These are phyloP conservation scores for Acer campestre DNA, from an alignment of 345 rosid species.

Conservation along the genomic window DNA sequence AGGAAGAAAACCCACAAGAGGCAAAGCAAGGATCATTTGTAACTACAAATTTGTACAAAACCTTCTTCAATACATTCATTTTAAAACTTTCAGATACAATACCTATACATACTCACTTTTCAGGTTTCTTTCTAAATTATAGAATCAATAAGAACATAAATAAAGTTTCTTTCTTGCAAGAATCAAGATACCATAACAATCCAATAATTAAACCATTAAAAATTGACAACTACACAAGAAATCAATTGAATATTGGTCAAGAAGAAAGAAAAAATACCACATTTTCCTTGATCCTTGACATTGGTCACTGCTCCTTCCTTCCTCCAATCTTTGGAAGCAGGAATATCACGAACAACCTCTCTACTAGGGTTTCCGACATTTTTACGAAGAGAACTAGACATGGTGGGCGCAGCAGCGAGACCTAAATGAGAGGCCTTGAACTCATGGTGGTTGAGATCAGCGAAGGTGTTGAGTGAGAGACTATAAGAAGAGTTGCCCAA, in stretches of 20 bases:
- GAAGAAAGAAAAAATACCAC: slow-evolving; percentile 44
- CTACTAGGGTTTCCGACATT: slow-evolving; percentile 13
- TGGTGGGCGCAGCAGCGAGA: slow-evolving; percentile 42
- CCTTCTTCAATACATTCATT: background rate
- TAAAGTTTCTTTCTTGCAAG: background rate
- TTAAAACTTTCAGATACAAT: too few species aligned
- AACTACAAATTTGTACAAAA: background rate
- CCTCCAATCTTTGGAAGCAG: slow-evolving; percentile 81
- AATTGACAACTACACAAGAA: background rate
- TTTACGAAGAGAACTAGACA: slow-evolving; percentile 4
- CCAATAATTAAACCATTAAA: too few species aligned
- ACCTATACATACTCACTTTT: too few species aligned
- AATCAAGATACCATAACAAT: background rate
- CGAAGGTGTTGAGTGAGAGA: slow-evolving; percentile 73
- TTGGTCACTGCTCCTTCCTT: slow-evolving; percentile 70
- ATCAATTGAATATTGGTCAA: background rate
- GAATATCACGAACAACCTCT: slow-evolving; percentile 35
- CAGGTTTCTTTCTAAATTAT: too few species aligned
- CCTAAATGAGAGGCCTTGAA: slow-evolving; percentile 78
- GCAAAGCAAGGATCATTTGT: too few species aligned
- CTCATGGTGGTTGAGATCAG: slow-evolving; percentile 85
- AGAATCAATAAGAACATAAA: background rate
- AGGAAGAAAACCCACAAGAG: too few species aligned
- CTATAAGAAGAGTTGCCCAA: slow-evolving; percentile 47
- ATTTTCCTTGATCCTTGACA: slow-evolving; percentile 88